Evolutionary conservation across 2,329 filamentous ascomycete species (phyloP), one percentile per base, ranked within the genome.

Genomic region (Chlorencoelia australis): DNA sequence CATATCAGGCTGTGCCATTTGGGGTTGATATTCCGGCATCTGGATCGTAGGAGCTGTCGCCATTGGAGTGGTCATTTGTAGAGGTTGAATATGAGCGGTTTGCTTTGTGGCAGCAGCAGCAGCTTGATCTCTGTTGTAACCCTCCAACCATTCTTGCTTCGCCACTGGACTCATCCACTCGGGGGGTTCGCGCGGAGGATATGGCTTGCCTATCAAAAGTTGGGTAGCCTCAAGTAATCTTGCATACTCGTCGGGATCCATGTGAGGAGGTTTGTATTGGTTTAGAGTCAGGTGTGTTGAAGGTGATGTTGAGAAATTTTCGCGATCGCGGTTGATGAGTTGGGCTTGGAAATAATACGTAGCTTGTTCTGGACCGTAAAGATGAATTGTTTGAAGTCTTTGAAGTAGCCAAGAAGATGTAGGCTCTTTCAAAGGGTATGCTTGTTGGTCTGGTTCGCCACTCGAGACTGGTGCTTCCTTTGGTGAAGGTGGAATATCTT

Each of bases 61-160:
- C 40, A 45, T 46, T 28, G 7, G 61, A 50, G 11, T 52, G 44
- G 21, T 52, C 4, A 20, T n/a, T 8, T 20, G 31, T 9, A 21
- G 26, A 50, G 36, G 41, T 29, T 53, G 52, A 13, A 45, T 39
- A 4, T 44, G 41, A 18, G 51, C 43, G 27, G 48, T 39, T 18
- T 56, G 39, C 7, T 44, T 44, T 27, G 47, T 42, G 29, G 41
- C 45, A 47, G 62, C 58, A 18, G 59, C 57, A 33, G 53, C 59
- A 7, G 59, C 54, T 22, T 56, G 54, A 30, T 63, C 59, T 28
- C 53, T 54, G 22, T 56, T 52, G 42, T 64, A 67, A 0, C 68
- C 69, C 8, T 64, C 54, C 58, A 65, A 67, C 71, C 72, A 77
- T 43, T 71, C 65, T 7, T 63, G 58, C 42, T 63, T 63, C 20